phyloP scores from a whole-genome alignment of 2,329 filamentous ascomycete species.

The Nemania sp. region DNA sequence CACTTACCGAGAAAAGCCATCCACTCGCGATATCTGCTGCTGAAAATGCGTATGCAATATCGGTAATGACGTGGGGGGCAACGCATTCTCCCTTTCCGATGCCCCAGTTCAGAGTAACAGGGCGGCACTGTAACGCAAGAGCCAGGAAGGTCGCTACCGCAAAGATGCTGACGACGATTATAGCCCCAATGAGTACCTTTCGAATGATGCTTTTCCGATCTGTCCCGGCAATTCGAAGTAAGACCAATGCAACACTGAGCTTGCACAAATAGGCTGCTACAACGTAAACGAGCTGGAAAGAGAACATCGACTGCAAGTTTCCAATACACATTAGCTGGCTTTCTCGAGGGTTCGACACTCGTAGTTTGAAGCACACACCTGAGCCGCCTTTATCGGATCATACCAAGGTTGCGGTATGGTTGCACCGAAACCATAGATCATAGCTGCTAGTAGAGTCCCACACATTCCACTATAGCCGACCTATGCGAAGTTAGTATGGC shows the following conservation, averaged over 20 bases:
- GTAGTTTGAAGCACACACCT: constrained; percentile 13
- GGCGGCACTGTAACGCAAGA: constrained; percentile 28
- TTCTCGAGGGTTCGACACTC: neutral
- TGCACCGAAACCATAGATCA: constrained; percentile 32
- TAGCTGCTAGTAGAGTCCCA: constrained; percentile 21
- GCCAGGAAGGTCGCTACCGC: constrained; percentile 27
- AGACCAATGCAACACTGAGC: constrained; percentile 29
- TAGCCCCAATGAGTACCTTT: constrained; percentile 23
- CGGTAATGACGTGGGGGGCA: constrained; percentile 20
- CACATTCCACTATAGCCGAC: constrained; percentile 30
- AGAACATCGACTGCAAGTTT: constrained; percentile 22
- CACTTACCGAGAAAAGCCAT: constrained; percentile 31
- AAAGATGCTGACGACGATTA: constrained; percentile 24
- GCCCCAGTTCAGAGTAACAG: constrained; percentile 31
- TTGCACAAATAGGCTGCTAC: constrained; percentile 29
- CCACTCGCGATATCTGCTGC: constrained; percentile 29
- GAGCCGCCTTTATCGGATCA: constrained; percentile 29
- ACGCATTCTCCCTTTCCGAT: constrained; percentile 31
- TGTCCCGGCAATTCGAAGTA: constrained; percentile 27
- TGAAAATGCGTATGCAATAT: constrained; percentile 30
- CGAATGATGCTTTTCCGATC: constrained; percentile 28
- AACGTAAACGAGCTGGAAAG: constrained; percentile 33
- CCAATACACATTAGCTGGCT: constrained; percentile 7
- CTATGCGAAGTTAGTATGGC: constrained; percentile 26
- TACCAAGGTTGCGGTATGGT: constrained; percentile 25